These are phyloP conservation scores for Cudoniella acicularis DNA, from an alignment of 495 filamentous ascomycete species.

Conservation along the genomic window DNA sequence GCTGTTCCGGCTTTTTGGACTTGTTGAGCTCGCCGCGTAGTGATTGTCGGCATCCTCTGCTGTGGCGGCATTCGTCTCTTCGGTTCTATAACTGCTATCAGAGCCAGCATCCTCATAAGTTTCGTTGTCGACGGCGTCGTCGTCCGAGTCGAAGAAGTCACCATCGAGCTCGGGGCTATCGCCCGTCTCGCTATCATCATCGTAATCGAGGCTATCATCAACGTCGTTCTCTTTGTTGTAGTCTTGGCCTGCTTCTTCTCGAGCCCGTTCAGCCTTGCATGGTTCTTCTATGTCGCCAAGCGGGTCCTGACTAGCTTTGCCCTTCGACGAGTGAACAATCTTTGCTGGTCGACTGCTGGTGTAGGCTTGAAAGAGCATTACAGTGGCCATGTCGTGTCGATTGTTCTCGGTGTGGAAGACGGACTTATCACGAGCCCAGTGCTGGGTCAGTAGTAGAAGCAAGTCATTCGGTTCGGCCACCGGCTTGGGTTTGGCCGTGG, in stretches of 20 bases:
- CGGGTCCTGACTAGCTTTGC: slow-evolving; percentile 14
- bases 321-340: slow-evolving; percentile 15
- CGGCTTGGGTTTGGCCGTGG: slow-evolving; percentile 15
- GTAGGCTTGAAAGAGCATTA: slow-evolving; percentile 20
- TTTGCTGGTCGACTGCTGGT: slow-evolving; percentile 14
- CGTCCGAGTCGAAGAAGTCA: background rate
- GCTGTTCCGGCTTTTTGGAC: background rate
- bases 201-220: too few species aligned
- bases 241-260: slow-evolving; percentile 1
- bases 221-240: slow-evolving; percentile 11
- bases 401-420: slow-evolving; percentile 19
- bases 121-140: background rate
- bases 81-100: slow-evolving; percentile 15
- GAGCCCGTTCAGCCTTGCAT: background rate
- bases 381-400: slow-evolving; percentile 12
- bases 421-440: slow-evolving; percentile 19
- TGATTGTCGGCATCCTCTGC: slow-evolving; percentile 2
- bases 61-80: slow-evolving; percentile 12
- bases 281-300: slow-evolving; percentile 18
- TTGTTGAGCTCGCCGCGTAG: background rate
- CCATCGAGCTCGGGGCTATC: slow-evolving; percentile 3
- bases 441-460: slow-evolving; percentile 15
- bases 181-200: too few species aligned
- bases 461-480: slow-evolving; percentile 16
- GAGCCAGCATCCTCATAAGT: background rate